A percentile compares a stretch with the other conserved stretches of the same genome.
phyloP scores from a whole-genome alignment of 208 protist species.

The Trypanosoma boissoni region DNA sequence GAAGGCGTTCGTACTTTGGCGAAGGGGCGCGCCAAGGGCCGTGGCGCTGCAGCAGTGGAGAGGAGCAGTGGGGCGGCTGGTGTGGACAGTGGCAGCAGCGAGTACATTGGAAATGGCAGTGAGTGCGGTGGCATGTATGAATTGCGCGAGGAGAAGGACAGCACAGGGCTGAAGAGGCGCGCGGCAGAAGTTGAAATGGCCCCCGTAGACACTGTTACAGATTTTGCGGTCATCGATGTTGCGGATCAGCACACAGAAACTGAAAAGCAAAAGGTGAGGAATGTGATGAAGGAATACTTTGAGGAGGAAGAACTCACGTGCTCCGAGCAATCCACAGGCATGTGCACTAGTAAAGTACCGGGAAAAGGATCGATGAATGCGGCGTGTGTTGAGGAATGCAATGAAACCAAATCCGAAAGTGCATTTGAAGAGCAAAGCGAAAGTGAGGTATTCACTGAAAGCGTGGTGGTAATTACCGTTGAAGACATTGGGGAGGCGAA shows the following conservation, averaged over 20 bases:
- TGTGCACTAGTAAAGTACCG: constrained; percentile 34
- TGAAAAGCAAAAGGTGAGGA: constrained; percentile 38
- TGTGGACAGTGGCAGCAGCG: constrained; percentile 57
- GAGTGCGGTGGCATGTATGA: constrained; percentile 61
- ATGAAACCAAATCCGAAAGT: no score
- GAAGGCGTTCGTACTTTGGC: no score
- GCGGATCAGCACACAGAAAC: constrained; percentile 57
- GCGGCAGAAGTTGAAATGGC: constrained; percentile 34
- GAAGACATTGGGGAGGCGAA: no score
- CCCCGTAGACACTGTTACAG: constrained; percentile 28
- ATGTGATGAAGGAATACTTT: constrained; percentile 35
- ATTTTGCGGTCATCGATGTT: constrained; percentile 46
- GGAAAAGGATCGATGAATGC: constrained; percentile 20
- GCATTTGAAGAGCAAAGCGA: no score
- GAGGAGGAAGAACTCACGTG: constrained; percentile 33
- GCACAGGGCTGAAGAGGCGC: constrained; percentile 37
- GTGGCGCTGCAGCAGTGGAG: constrained; percentile 30
- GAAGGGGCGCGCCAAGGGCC: no score
- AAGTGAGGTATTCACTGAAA: no score
- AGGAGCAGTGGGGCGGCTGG: constrained; percentile 36
- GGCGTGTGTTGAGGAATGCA: constrained; percentile 11
- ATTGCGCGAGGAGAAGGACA: constrained; percentile 47
- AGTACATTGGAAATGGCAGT: constrained; percentile 46
- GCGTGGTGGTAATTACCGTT: no score
- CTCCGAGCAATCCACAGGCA: constrained; percentile 37